Evolutionary conservation across 176 grass and related monocot species (phyloP), one percentile per base, ranked within the genome.

Genomic region (Eleusine coracana): DNA sequence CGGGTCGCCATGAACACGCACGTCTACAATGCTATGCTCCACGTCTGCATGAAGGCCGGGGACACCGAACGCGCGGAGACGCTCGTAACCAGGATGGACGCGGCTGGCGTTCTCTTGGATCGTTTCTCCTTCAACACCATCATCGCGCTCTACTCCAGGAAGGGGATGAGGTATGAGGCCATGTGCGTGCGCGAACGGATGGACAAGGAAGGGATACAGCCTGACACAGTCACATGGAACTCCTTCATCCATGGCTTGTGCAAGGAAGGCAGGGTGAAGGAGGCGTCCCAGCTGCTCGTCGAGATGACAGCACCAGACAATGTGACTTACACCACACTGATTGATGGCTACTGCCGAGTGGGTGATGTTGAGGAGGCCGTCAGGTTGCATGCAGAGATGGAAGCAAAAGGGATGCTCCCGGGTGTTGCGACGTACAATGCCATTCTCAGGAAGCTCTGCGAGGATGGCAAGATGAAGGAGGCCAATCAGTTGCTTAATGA

Each of bases 1-100:
- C 83, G 87, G 16, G 65, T 90, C 25, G 77, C 59, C 70, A 48
- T 85, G 77, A 98, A 86, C 87, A 77, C 91, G 18, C 88, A 93
- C 75, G 91, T 98, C 14, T 94, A 83, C 67, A 98, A 94, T 83
- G 86, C 93, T 48, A 94, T 98, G 92, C 85, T 98, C 46, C 90
- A 94, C 88, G 95, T 94, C 12, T 94, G 90, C 77, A 68, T 91
- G 39, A 98, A 87, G 84, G 86, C 95, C 4, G 90, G 95, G 31
- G 84, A 97, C 71, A 39, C 78, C 10, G 41, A 73, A 1, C 77
- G 65, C 14, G 90, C 95, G 1, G 83, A 82, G 80, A 65, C 74
- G 45, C 78, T 97, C 39, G 18, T 97, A 29, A 54, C 64, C 15
- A 79, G 87, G 81, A 97, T 97, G 89, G 91, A 97, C 38, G 44